A percentile compares a stretch with the other conserved stretches of the same genome.
These are phyloP conservation scores for Flammula alnicola DNA, from an alignment of 1,284 basidiomycete genomes.

Conservation along the genomic window DNA sequence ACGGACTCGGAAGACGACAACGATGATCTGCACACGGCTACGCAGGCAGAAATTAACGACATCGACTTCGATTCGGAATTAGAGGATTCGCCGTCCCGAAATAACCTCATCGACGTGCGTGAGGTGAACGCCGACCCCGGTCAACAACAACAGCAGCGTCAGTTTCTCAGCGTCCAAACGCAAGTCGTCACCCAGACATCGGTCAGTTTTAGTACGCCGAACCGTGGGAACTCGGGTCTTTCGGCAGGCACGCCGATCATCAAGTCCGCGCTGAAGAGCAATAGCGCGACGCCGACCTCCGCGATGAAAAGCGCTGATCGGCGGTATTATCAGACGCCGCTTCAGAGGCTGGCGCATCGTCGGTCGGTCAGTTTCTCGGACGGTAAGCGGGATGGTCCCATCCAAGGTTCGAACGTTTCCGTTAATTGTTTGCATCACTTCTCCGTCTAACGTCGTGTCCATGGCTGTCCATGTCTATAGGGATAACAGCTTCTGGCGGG, in stretches of 20 bases:
- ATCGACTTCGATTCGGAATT: conserved; percentile 50
- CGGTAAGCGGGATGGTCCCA: conserved; percentile 84
- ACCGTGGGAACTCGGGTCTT: conserved; percentile 19
- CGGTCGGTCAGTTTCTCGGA: conserved; percentile 96
- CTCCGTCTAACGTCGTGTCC: conserved; percentile 5
- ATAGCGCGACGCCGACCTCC: conserved; percentile 56
- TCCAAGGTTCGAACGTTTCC: conserved; percentile 61
- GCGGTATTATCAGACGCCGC: conserved; percentile 54
- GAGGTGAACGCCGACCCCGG: conserved; percentile 1
- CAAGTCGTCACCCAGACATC: conserved; percentile 17
- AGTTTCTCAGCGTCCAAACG: conserved; percentile 20
- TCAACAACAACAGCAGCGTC: conserved; percentile 15
- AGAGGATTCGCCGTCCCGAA: conserved; percentile 31
- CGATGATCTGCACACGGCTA: conserved; percentile 34
- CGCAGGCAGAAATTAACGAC: conserved; percentile 32
- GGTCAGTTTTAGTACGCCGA: conserved; percentile 30
- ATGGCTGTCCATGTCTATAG: conserved; percentile 10
- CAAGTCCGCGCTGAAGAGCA: conserved; percentile 60
- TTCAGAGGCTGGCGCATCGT: conserved; percentile 49
- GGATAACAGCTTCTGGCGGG: conserved; percentile 33
- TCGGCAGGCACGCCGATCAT: conserved; percentile 44
- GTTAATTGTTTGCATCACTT: conserved; percentile 34
- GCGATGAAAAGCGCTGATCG: conserved; percentile 55
- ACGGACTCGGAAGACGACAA: conserved; percentile 55
- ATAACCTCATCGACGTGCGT: conserved; percentile 13